These are phyloP conservation scores for Boletus coccyginus DNA, from an alignment of 768 basidiomycete species.

Conservation along the genomic window DNA sequence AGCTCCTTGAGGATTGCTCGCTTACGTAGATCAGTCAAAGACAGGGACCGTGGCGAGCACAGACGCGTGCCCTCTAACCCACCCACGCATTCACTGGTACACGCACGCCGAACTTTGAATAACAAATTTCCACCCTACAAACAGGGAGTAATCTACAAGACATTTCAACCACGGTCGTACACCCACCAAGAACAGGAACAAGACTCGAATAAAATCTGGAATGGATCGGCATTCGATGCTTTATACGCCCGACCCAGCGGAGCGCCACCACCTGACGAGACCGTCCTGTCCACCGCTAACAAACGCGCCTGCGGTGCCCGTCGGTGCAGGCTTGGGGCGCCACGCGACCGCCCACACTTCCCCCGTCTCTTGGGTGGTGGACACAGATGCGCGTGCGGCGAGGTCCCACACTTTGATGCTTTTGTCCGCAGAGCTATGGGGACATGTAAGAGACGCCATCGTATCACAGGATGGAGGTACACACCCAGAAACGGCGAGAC, in stretches of 20 bases:
- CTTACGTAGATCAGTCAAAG: no score
- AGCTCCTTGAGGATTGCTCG: no score
- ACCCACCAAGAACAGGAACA: background rate
- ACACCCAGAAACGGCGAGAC: conserved; percentile 79
- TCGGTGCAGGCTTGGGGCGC: conserved; percentile 59
- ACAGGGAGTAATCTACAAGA: background rate
- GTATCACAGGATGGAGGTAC: conserved; percentile 18
- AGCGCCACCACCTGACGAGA: conserved; percentile 72
- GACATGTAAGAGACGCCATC: background rate
- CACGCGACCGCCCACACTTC: conserved; percentile 87
- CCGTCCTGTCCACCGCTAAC: conserved; percentile 78
- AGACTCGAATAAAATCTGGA: background rate
- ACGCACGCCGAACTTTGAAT: no score
- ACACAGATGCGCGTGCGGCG: conserved; percentile 67
- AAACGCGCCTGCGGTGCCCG: conserved; percentile 57
- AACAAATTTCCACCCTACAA: background rate
- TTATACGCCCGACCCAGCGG: conserved; percentile 49
- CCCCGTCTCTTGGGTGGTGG: conserved; percentile 72
- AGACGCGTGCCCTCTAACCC: no score
- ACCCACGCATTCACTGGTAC: no score
- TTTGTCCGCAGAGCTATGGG: conserved; percentile 73
- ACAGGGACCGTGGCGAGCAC: no score
- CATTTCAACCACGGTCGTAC: background rate
- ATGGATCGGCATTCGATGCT: background rate
- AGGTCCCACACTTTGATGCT: conserved; percentile 88